Base-by-base conservation (phyloP, 164 flowering plant species). In the Amborella trichopoda region DNA sequence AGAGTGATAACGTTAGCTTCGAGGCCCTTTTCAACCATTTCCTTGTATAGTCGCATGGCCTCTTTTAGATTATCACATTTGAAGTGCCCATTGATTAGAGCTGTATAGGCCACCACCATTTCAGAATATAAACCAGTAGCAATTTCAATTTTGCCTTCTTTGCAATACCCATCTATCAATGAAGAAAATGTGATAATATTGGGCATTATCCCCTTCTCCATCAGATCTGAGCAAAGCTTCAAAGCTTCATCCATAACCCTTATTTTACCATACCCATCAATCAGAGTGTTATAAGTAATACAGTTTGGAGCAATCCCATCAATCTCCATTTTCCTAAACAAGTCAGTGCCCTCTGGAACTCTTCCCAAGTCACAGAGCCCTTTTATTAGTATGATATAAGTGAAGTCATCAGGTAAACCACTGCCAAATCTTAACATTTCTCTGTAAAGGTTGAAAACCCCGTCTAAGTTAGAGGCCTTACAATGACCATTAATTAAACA, bases 101-200 rank as follows among this genome's bases (percentile, higher is more conserved):
- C 49, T 27, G 85, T 79, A 49, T 70, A 83, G 23, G 72, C 42
- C 36, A 88, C 64, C 28, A 58, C 52, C 96, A 88, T 83, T 65
- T 83, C 94, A 12, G 70, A 49, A 62, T 74, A 75, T 3, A 84
- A 51, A 22, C 74, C 82, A 72, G 59, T 75, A 11, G 96, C 91
- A 60, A 68, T 66, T 17, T 73, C 67, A 58, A 80, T 49, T 44
- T 73, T 60, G 26, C 80, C 62, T 28, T 11, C 47, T 65, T 68
- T 72, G 62, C 89, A 74, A 39, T 71, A 73, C 23, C 91, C 89
- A 60, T 76, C 63, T 34, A 88, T 73, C 47, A 88, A 55, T 2
- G 71, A 62, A 44, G 77, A 65, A 49, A 71, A 81, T 23, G 96
- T 81, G 28, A 83, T 54, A 17, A 69, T 44, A 65, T 83, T 67